Conservation (phyloP, 1,284 basidiomycete species). For the Waitea zeae region DNA sequence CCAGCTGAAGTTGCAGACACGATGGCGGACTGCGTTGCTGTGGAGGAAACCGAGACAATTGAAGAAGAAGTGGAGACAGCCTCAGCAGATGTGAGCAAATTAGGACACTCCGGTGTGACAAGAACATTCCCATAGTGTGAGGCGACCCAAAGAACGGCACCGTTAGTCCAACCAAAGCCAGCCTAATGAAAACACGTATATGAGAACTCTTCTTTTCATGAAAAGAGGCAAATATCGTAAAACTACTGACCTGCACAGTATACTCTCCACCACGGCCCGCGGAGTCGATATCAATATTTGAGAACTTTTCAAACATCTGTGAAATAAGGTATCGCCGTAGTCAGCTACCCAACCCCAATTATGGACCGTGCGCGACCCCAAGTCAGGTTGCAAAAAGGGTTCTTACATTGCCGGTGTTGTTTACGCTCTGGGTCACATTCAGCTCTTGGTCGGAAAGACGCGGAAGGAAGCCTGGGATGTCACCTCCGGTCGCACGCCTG, state of each 20-base stretch:
- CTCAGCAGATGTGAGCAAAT: slow-evolving; percentile 15
- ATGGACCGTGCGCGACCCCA: neutral
- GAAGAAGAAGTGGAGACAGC: too few relatives aligned
- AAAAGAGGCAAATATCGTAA: slow-evolving; percentile 2
- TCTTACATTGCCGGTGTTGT: slow-evolving; percentile 56
- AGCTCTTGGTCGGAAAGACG: slow-evolving; percentile 55
- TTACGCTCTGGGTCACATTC: slow-evolving; percentile 53
- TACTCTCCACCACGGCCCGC: slow-evolving; percentile 81
- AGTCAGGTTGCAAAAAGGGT: slow-evolving; percentile 5
- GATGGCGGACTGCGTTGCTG: too few relatives aligned
- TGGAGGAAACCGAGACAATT: too few relatives aligned
- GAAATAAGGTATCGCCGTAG: slow-evolving; percentile 1
- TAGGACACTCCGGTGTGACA: slow-evolving; percentile 48
- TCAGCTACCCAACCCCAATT: neutral
- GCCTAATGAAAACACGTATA: slow-evolving; percentile 18
- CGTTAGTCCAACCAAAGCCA: slow-evolving; percentile 89
- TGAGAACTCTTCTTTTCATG: neutral
- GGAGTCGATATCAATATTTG: slow-evolving; percentile 60
- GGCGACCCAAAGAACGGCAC: slow-evolving; percentile 62
- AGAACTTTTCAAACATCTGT: slow-evolving; percentile 87
- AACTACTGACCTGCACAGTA: slow-evolving; percentile 39
- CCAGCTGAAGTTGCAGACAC: too few relatives aligned
- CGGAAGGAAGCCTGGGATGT: slow-evolving; percentile 49
- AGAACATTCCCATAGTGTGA: slow-evolving; percentile 53
- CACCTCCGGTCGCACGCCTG: slow-evolving; percentile 70